These are phyloP conservation scores for Neurospora cerealis DNA, from an alignment of 495 filamentous ascomycete species.

Conservation along the genomic window DNA sequence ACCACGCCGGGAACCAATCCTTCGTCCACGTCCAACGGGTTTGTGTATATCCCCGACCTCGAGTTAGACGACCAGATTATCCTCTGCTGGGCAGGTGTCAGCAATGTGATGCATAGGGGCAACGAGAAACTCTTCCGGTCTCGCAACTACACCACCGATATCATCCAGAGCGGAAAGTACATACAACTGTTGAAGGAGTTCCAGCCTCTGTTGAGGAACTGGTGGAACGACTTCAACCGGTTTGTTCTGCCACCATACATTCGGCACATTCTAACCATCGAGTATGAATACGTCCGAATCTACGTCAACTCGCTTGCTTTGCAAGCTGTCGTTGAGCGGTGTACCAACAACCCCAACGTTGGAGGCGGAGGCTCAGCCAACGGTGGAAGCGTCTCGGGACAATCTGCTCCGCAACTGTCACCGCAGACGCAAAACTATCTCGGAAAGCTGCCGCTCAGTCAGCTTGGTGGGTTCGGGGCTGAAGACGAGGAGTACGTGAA, in stretches of 20 bases:
- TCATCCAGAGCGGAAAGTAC: constrained; percentile 80
- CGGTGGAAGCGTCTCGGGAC: constrained; percentile 30
- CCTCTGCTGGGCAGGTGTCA: constrained; percentile 85
- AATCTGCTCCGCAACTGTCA: constrained; percentile 35
- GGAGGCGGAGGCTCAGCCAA: constrained; percentile 33
- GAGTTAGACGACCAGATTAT: constrained; percentile 68
- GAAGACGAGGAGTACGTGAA: constrained; percentile 70
- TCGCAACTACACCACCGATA: constrained; percentile 68
- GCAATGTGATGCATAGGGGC: constrained; percentile 76
- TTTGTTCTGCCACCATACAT: constrained; percentile 64
- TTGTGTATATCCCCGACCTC: constrained; percentile 48
- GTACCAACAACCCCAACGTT: constrained; percentile 54
- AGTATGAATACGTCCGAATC: constrained; percentile 80
- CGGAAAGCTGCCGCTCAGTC: constrained; percentile 43
- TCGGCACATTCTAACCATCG: constrained; percentile 76
- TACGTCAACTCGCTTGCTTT: constrained; percentile 90
- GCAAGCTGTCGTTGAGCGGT: constrained; percentile 90
- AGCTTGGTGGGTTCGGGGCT: constrained; percentile 44
- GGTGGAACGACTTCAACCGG: constrained; percentile 64
- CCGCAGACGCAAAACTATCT: constrained; percentile 50
- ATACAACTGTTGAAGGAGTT: constrained; percentile 69
- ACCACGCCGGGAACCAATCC: constrained; percentile 45
- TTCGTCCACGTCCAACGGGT: constrained; percentile 39
- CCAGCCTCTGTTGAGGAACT: constrained; percentile 62
- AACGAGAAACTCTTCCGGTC: constrained; percentile 80